A percentile compares a stretch with the other conserved stretches of the same genome.
phyloP scores from a whole-genome alignment of 2,329 filamentous ascomycete species.

The Colletotrichum lentis region DNA sequence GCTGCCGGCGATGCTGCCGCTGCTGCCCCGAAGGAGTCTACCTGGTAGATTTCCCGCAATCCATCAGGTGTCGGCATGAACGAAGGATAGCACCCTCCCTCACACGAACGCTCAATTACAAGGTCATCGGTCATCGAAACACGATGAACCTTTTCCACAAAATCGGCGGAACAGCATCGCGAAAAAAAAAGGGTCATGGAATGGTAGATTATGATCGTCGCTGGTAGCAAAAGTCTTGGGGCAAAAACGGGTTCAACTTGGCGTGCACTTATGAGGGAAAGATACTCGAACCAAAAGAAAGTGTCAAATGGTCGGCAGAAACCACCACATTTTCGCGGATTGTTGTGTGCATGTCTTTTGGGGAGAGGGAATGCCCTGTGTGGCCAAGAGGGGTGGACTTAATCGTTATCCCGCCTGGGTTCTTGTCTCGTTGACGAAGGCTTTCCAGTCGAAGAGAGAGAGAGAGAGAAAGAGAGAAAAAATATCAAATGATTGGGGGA shows the following conservation, averaged over 20 bases:
- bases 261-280: constrained; percentile 98
- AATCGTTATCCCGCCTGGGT: constrained; percentile 75
- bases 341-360: constrained; percentile 40
- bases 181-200: constrained; percentile 35
- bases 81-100: constrained; percentile 26
- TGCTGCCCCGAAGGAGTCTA: constrained; percentile 56
- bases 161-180: constrained; percentile 38
- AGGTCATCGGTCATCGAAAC: constrained; percentile 27
- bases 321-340: constrained; percentile 28
- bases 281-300: constrained; percentile 72
- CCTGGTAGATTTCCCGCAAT: constrained; percentile 55
- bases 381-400: constrained; percentile 85
- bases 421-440: constrained; percentile 4
- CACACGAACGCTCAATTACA: constrained; percentile 18
- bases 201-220: constrained; percentile 41
- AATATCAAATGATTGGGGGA: constrained; percentile 20
- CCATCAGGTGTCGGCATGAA: constrained; percentile 26
- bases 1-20: constrained; percentile 58
- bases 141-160: constrained; percentile 32
- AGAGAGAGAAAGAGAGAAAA: too few species aligned
- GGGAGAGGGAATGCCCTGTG: constrained; percentile 98
- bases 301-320: constrained; percentile 33
- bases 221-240: constrained; percentile 36
- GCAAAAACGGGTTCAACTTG: constrained; percentile 61
- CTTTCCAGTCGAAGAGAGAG: constrained; percentile 18